Percentiles rank a stretch among this genome's conserved stretches.
Conservation (phyloP, 257 asterid genomes). For the Cruciata laevipes region DNA sequence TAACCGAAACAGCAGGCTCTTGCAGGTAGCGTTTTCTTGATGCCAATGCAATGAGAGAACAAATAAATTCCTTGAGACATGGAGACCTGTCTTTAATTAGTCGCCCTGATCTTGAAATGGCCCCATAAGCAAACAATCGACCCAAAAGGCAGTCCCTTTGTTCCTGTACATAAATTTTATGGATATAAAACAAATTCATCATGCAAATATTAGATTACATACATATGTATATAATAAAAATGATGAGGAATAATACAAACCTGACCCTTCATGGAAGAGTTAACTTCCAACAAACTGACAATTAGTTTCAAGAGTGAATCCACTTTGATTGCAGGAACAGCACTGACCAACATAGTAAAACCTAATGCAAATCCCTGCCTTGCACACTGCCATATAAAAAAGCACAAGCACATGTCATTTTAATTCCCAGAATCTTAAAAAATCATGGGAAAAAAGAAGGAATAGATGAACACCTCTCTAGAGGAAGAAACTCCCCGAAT, state of each 20-base stretch:
- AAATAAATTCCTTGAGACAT: constrained; percentile 53
- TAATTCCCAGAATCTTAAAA: background rate
- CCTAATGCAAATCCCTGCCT: constrained; percentile 97
- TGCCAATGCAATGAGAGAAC: constrained; percentile 61
- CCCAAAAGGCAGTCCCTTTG: constrained; percentile 77
- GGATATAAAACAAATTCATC: constrained; percentile 11
- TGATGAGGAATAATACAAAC: constrained; percentile 34
- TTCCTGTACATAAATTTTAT: constrained; percentile 50
- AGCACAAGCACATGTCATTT: background rate
- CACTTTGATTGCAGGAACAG: constrained; percentile 59
- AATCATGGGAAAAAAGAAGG: background rate
- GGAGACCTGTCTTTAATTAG: constrained; percentile 56
- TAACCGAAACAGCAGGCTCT: constrained; percentile 72
- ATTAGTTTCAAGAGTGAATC: constrained; percentile 78
- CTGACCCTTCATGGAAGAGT: constrained; percentile 98
- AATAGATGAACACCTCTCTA: constrained; percentile 57
- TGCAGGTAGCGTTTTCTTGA: constrained; percentile 82
- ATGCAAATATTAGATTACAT: too few species aligned
- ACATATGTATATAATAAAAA: background rate
- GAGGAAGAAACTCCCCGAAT: constrained; percentile 94
- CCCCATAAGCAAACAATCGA: constrained; percentile 93
- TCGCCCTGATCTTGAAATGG: constrained; percentile 90
- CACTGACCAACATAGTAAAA: constrained; percentile 58
- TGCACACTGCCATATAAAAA: constrained; percentile 66
- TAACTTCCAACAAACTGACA: constrained; percentile 62